These are phyloP conservation scores for Sugiyamaella marilandica DNA, from an alignment of 805 yeast genomes.

Conservation along the genomic window DNA sequence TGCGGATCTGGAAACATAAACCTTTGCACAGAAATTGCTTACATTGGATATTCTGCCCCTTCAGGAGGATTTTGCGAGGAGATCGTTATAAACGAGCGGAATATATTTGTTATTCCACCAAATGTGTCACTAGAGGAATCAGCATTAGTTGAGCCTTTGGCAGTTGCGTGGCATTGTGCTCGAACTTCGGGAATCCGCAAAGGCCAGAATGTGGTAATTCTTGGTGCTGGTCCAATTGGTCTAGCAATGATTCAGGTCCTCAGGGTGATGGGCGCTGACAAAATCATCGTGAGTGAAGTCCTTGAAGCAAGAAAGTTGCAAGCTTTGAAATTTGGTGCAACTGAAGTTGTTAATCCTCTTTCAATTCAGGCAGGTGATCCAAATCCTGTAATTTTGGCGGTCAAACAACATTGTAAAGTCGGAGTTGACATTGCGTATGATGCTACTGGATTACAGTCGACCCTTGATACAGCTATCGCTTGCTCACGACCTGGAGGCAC, in stretches of 20 bases:
- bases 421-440: slow-evolving; percentile 51
- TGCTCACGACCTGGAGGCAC: slow-evolving; percentile 49
- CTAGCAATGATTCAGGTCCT: slow-evolving; percentile 41
- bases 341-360: slow-evolving; percentile 45
- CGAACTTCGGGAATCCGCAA: slow-evolving; percentile 36
- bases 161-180: slow-evolving; percentile 60
- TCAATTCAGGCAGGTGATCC: slow-evolving; percentile 33
- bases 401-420: slow-evolving; percentile 37
- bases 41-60: slow-evolving; percentile 37
- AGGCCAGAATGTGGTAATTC: slow-evolving; percentile 46
- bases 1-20: slow-evolving; percentile 50
- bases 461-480: slow-evolving; percentile 47
- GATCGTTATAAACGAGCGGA: slow-evolving; percentile 40
- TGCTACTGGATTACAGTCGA: slow-evolving; percentile 51
- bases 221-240: slow-evolving; percentile 52
- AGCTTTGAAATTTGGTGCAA: slow-evolving; percentile 35
- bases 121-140: slow-evolving; percentile 41
- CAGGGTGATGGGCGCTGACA: slow-evolving; percentile 41
- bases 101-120: slow-evolving; percentile 40
- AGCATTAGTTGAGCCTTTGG: slow-evolving; percentile 53
- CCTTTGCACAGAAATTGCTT: slow-evolving; percentile 33
- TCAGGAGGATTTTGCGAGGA: slow-evolving; percentile 54
- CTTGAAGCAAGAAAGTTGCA: slow-evolving; percentile 41
- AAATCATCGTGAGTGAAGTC: slow-evolving; percentile 50
- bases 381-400: slow-evolving; percentile 32